Conservation (phyloP, 805 yeast species). For the Yarrowia sp. region DNA sequence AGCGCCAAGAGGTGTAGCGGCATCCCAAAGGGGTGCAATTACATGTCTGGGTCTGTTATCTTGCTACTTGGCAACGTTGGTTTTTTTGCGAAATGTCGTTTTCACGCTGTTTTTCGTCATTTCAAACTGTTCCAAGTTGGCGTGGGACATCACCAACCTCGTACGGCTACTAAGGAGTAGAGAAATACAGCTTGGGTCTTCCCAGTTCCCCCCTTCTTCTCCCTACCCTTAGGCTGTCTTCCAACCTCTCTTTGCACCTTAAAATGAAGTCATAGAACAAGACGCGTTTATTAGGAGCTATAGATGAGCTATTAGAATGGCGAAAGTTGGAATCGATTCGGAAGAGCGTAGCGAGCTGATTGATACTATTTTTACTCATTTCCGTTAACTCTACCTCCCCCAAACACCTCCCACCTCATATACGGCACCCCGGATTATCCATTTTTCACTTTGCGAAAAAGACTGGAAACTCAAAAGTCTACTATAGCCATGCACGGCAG, state of each 20-base stretch:
- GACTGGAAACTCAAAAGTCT: background rate
- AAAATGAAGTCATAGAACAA: background rate
- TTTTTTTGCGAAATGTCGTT: too few species aligned
- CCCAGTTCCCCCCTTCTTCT: slow-evolving; percentile 4
- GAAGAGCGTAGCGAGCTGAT: background rate
- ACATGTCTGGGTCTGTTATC: background rate
- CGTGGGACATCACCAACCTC: background rate
- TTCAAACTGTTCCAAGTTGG: background rate
- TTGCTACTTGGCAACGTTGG: slow-evolving; percentile 27
- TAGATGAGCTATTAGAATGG: background rate
- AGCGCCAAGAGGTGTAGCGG: slow-evolving; percentile 32
- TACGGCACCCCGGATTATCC: slow-evolving; percentile 32
- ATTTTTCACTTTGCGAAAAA: slow-evolving; percentile 15
- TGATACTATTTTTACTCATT: background rate
- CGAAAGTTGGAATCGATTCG: too few species aligned
- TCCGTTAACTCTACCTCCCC: background rate
- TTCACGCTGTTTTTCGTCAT: background rate
- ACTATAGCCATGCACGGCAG: slow-evolving; percentile 1
- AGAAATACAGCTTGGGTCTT: background rate
- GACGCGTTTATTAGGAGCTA: background rate
- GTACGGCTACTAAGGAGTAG: slow-evolving; percentile 4
- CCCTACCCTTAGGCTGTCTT: slow-evolving; percentile 10
- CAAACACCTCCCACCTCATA: background rate
- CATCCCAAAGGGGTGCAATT: slow-evolving; percentile 19
- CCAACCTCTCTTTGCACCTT: slow-evolving; percentile 18